Percentiles rank a stretch among this genome's conserved stretches.
Evolutionary conservation across 192 early-diverging fungal species (phyloP).

Genomic region (Chytriomyces sp.): DNA sequence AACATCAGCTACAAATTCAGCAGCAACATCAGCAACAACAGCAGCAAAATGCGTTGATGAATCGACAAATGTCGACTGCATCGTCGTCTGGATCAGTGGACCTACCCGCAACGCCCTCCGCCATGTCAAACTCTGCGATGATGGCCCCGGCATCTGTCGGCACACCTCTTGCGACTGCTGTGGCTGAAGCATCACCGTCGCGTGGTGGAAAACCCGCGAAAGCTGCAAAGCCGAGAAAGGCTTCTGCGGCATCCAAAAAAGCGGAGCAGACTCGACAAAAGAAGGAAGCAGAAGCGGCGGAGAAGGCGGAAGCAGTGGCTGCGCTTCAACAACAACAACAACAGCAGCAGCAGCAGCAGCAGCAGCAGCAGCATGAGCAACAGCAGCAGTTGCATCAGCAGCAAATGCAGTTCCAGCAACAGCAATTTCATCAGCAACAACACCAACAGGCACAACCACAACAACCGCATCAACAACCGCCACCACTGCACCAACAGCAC

Average conservation of each 20-base stretch:
- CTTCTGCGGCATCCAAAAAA: neutral
- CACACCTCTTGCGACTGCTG: neutral
- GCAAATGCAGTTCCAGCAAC: neutral
- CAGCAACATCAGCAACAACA: neutral
- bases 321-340: neutral
- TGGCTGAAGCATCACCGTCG: neutral
- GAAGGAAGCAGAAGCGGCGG: neutral
- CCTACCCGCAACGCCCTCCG: neutral
- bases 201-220: neutral
- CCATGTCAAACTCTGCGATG: too few relatives aligned
- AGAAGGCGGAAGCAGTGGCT: neutral
- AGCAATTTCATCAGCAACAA: constrained; percentile 5
- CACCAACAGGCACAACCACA: neutral
- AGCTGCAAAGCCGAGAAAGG: neutral
- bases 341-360: neutral
- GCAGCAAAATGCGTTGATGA: neutral
- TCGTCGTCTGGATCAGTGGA: neutral
- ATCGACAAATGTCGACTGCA: constrained; percentile 1
- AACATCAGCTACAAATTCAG: neutral
- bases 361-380: neutral
- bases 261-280: neutral
- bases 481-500: neutral
- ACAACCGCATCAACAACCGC: neutral
- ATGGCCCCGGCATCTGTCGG: neutral
- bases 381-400: neutral